Evolutionary conservation across 169 alveolate species (phyloP).

Genomic region (Plasmodium chabaudi): DNA sequence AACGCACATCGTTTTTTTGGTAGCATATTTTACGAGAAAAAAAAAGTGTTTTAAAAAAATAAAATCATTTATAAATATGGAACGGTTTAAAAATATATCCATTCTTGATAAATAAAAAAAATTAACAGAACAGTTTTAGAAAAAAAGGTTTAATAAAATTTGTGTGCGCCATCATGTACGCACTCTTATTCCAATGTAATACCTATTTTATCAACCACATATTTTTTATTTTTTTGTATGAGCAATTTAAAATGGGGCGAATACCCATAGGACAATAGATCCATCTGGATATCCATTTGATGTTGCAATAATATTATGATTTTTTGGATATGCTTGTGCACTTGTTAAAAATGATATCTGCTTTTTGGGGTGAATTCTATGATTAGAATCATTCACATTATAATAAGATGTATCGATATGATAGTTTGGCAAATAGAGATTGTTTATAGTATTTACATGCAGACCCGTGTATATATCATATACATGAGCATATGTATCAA

Average conservation of each 20-base stretch:
- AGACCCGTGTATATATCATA: slow-evolving; percentile 75
- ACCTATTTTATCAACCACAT: too few species aligned
- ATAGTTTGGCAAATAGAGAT: slow-evolving; percentile 73
- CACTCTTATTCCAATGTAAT: too few species aligned
- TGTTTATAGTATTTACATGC: slow-evolving; percentile 69
- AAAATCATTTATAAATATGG: too few species aligned
- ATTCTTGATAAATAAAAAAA: too few species aligned
- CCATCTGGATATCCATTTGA: slow-evolving; percentile 78
- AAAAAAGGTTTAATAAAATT: too few species aligned
- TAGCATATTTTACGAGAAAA: too few species aligned
- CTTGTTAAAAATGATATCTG: slow-evolving; percentile 70
- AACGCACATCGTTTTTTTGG: too few species aligned
- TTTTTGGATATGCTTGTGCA: slow-evolving; percentile 74
- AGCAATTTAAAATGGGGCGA: slow-evolving; percentile 34
- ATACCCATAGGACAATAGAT: slow-evolving; percentile 71
- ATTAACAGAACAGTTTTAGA: too few species aligned
- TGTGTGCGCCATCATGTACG: too few species aligned
- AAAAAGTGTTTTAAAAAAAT: too few species aligned
- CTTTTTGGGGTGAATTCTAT: slow-evolving; percentile 1
- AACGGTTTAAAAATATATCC: too few species aligned
- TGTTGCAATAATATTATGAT: slow-evolving; percentile 75
- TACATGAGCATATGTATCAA: slow-evolving; percentile 77
- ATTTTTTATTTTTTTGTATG: too few species aligned
- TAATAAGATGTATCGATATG: slow-evolving; percentile 19
- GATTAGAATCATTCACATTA: background rate